Evolutionary conservation across 805 yeast genomes (phyloP).

Genomic region (Candida xiaguanensis): DNA sequence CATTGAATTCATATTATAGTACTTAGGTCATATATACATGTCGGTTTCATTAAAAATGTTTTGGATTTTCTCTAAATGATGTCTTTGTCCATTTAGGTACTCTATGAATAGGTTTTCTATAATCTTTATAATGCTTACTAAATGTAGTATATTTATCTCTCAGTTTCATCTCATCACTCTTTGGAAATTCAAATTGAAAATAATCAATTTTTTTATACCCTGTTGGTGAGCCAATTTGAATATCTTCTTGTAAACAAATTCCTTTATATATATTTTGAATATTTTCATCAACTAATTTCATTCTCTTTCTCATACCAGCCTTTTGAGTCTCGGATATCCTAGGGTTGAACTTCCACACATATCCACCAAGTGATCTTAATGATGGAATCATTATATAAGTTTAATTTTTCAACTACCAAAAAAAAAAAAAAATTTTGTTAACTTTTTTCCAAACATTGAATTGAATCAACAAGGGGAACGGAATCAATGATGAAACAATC

Average conservation of each 20-base stretch:
- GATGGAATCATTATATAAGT: conserved; percentile 60
- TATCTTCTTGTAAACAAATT: conserved; percentile 16
- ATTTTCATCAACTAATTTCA: conserved; percentile 77
- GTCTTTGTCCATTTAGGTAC: conserved; percentile 91
- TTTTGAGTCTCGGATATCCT: conserved; percentile 74
- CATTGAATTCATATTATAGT: too few relatives aligned
- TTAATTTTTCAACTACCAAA: too few relatives aligned
- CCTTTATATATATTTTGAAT: conserved; percentile 56
- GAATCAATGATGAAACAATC: too few relatives aligned
- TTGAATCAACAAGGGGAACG: too few relatives aligned
- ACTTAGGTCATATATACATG: neutral
- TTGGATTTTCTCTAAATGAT: conserved; percentile 77
- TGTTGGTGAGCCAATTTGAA: conserved; percentile 27
- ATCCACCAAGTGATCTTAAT: conserved; percentile 68
- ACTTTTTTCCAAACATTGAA: too few relatives aligned
- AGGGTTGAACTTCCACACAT: conserved; percentile 58
- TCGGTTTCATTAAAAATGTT: conserved; percentile 43
- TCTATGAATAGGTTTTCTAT: conserved; percentile 84
- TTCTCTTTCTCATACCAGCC: conserved; percentile 76
- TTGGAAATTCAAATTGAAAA: conserved; percentile 53
- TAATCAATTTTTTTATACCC: conserved; percentile 35
- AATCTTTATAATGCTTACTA: conserved; percentile 66
- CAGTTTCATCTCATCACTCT: conserved; percentile 75
- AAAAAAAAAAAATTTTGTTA: too few relatives aligned
- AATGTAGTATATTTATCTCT: conserved; percentile 86